Evolutionary conservation across 164 flowering plant genomes (phyloP), one percentile per base, ranked within the genome.

Genomic region (Berberis thunbergii): DNA sequence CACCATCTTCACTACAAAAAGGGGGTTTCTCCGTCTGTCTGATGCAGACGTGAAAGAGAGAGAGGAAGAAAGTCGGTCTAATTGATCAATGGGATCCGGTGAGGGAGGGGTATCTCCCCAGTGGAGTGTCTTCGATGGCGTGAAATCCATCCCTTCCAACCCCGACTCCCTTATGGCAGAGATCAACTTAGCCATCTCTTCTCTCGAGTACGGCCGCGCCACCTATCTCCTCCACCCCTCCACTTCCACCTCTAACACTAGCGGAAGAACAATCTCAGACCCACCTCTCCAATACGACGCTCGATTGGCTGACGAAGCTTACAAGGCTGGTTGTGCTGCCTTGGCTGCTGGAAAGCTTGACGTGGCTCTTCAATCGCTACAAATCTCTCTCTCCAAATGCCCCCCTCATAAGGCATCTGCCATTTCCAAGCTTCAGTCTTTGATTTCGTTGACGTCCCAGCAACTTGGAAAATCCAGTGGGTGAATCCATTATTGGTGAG

Each of bases 161-260:
- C 91, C 96, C 0, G 91, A 86, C 64, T 70, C 83, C 45, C 79
- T 91, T 1, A 86, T 91, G 94, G 78, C 86, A 2, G 94, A 88
- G 61, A 85, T 84, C 48, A 73, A 84, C 62, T 49, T 85, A 0
- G 90, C 89, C n/a, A 87, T 88, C 63, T 60, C 83, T 2, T 73
- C 76, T 43, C 72, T 83, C 41, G 97, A 91, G 67, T 88, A 76
- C 70, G 76, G 79, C 3, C 81, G 74, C 45, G 83, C 94, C 54
- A 71, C 83, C 38, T 64, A 78, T 13, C 50, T 69, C 40, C 86
- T 84, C 40, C 75, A 76, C 43, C 3, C 57, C 10, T 49, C 74
- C 43, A 50, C 73, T 6, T 50, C 79, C 9, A 58, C 73, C 8
- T 59, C 83, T 13, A 66, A 60, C 64, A 52, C 52, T 6, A 11